A percentile compares a stretch with the other conserved stretches of the same genome.
Conservation (phyloP, 2,329 filamentous ascomycete species). For the Ascochyta pisi region DNA sequence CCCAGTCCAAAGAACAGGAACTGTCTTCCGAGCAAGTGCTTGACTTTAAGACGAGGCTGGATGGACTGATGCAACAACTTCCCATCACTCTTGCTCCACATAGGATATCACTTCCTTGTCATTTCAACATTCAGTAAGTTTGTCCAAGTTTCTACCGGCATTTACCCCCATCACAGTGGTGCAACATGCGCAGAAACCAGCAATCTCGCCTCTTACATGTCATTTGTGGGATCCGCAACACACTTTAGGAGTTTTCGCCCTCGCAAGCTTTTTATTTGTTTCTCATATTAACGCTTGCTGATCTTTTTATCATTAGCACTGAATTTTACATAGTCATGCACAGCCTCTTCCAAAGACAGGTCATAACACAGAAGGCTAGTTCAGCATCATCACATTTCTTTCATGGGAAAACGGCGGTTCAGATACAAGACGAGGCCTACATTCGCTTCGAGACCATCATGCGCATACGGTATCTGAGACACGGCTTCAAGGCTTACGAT, state of each 20-base stretch:
- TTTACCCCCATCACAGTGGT: background rate
- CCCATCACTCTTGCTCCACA: constrained; percentile 1
- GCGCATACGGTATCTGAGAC: constrained; percentile 4
- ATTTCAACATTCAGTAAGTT: constrained; percentile 10
- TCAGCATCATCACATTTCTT: background rate
- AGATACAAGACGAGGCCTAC: constrained; percentile 2
- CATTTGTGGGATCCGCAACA: background rate
- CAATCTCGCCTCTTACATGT: too few species aligned
- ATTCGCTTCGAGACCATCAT: constrained; percentile 11
- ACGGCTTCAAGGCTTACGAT: constrained; percentile 11
- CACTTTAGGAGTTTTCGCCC: background rate
- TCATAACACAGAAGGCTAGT: background rate
- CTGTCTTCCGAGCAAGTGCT: background rate
- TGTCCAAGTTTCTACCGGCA: background rate
- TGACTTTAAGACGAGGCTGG: constrained; percentile 1
- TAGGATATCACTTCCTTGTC: constrained; percentile 6
- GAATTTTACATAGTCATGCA: constrained; percentile 9
- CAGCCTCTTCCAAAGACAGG: constrained; percentile 5
- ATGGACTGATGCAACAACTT: background rate
- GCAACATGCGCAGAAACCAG: background rate
- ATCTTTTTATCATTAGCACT: background rate
- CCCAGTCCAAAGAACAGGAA: background rate
- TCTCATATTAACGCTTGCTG: background rate
- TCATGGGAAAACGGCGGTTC: constrained; percentile 1
- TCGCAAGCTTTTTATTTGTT: background rate